Evolutionary conservation across 2,329 filamentous ascomycete genomes (phyloP).

Genomic region (Cytospora mali): DNA sequence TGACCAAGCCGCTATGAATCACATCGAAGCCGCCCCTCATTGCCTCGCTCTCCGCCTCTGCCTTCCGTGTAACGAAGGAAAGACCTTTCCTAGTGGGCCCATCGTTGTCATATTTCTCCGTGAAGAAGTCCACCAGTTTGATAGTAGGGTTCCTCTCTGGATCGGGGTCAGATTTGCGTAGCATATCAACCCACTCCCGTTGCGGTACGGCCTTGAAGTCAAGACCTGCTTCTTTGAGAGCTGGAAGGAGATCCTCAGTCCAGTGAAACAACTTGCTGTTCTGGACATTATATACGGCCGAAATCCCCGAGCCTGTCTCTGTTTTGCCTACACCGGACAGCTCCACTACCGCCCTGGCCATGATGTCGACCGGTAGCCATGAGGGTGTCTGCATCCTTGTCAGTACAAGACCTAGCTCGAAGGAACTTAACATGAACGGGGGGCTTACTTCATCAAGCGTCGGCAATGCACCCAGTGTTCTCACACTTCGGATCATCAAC

Average conservation of each 20-base stretch:
- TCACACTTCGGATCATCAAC: constrained; percentile 49
- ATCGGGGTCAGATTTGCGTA: constrained; percentile 51
- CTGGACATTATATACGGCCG: constrained; percentile 53
- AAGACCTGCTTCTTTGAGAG: constrained; percentile 48
- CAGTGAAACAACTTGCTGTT: constrained; percentile 53
- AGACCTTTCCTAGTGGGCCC: constrained; percentile 40
- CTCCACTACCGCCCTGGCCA: constrained; percentile 30
- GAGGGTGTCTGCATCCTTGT: constrained; percentile 33
- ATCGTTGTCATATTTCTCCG: constrained; percentile 53
- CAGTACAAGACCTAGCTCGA: background rate
- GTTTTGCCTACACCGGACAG: constrained; percentile 23
- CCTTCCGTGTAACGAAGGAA: constrained; percentile 42
- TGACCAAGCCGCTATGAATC: constrained; percentile 42
- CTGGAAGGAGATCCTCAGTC: constrained; percentile 55
- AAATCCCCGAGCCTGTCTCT: constrained; percentile 28
- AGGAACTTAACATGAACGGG: background rate
- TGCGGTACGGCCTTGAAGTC: constrained; percentile 47
- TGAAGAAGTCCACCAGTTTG: constrained; percentile 56
- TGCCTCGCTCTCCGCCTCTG: constrained; percentile 37
- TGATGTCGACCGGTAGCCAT: constrained; percentile 45
- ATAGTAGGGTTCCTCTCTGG: constrained; percentile 52
- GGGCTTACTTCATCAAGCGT: constrained; percentile 42
- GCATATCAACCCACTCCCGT: constrained; percentile 47
- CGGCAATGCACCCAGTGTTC: constrained; percentile 50
- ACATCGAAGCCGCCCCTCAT: constrained; percentile 42